A percentile compares a stretch with the other conserved stretches of the same genome.
Conservation (phyloP, 495 filamentous ascomycete species). For the Xylaria longipes region DNA sequence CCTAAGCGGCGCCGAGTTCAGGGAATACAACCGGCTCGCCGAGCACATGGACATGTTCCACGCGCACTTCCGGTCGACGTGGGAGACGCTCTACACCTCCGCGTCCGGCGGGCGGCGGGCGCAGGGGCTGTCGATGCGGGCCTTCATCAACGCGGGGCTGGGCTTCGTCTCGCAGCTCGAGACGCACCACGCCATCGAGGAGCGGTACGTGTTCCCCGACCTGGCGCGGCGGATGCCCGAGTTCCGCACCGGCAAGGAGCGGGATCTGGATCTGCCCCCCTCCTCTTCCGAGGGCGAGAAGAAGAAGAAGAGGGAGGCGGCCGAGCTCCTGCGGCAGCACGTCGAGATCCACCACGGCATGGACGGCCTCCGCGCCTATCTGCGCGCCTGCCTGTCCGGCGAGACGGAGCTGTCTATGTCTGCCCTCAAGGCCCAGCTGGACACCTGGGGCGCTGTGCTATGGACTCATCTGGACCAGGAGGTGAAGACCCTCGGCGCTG, state of each 20-base stretch:
- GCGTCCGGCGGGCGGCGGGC: constrained; percentile 61
- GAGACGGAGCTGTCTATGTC: constrained; percentile 71
- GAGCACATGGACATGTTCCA: constrained; percentile 85
- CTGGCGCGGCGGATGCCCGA: constrained; percentile 82
- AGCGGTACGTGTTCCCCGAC: constrained; percentile 79
- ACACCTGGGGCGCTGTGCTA: constrained; percentile 67
- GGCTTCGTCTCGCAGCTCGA: constrained; percentile 72
- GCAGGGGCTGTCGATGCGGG: constrained; percentile 59
- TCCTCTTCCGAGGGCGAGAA: constrained; percentile 23
- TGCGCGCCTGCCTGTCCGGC: constrained; percentile 66
- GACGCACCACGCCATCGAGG: constrained; percentile 85
- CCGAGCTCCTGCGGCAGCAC: constrained; percentile 79
- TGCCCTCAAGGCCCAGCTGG: constrained; percentile 73
- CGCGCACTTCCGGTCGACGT: constrained; percentile 75
- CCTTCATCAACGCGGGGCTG: constrained; percentile 68
- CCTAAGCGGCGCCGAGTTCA: constrained; percentile 63
- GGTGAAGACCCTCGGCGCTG: constrained; percentile 71
- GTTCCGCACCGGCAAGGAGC: constrained; percentile 54
- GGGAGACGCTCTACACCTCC: constrained; percentile 71
- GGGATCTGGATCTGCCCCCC: constrained; percentile 9
- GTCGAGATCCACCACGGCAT: constrained; percentile 80
- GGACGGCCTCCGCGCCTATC: constrained; percentile 73
- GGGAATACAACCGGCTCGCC: constrained; percentile 72
- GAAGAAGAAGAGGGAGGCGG: constrained; percentile 47
- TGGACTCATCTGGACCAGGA: constrained; percentile 79